A percentile compares a stretch with the other conserved stretches of the same genome.
Evolutionary conservation across 345 rosid genomes (phyloP).

Genomic region (Citrus reticulata): DNA sequence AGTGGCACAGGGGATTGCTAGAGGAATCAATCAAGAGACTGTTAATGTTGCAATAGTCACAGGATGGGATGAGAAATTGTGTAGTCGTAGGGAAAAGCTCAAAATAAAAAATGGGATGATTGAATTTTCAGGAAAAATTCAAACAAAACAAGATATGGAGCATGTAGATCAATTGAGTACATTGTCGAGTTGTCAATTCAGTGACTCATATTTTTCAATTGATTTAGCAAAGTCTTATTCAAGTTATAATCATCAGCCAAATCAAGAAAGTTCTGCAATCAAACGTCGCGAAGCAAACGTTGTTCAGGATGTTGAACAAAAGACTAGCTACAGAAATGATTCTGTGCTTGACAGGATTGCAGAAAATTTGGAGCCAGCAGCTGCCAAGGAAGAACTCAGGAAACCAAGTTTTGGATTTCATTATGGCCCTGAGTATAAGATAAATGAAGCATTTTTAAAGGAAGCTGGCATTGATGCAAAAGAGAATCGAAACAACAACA

Average conservation of each 20-base stretch:
- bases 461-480: neutral
- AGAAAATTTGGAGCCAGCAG: conserved; percentile 3
- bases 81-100: conserved; percentile 12
- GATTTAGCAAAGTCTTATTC: conserved; percentile 41
- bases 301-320: conserved; percentile 13
- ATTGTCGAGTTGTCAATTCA: conserved; percentile 42
- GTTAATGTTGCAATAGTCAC: conserved; percentile 1
- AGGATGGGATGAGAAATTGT: conserved; percentile 25
- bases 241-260: neutral
- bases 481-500: conserved; percentile 8
- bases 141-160: neutral
- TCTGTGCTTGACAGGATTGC: conserved; percentile 11
- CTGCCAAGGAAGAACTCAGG: neutral
- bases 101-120: neutral
- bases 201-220: conserved; percentile 40
- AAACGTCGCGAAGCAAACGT: neutral
- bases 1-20: conserved; percentile 14
- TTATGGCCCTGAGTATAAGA: conserved; percentile 4
- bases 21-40: neutral
- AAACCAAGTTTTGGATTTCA: neutral
- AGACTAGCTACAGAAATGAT: neutral
- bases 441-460: conserved; percentile 11
- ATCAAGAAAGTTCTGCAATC: conserved; percentile 4
- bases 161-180: conserved; percentile 16
- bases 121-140: neutral